A percentile compares a stretch with the other conserved stretches of the same genome.
Conservation (phyloP, 148 eudicot species). For the Rhododendron ferrugineum region DNA sequence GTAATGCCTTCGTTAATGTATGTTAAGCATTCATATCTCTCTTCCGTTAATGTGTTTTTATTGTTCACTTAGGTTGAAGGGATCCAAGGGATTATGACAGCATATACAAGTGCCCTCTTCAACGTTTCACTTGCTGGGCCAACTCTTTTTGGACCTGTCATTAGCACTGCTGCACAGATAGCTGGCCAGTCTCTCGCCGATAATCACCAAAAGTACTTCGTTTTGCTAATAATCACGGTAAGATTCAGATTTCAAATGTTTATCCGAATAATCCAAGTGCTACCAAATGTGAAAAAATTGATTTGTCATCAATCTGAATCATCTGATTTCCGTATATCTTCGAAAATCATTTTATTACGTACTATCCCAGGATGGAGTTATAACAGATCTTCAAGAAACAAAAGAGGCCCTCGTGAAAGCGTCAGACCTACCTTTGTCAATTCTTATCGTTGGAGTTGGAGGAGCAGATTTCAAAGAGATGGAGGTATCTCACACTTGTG, state of each 20-base stretch:
- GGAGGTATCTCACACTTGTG: conserved; percentile 57
- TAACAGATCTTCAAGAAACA: conserved; percentile 98
- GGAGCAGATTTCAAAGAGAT: conserved; percentile 97
- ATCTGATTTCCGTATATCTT: background rate
- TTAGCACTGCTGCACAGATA: conserved; percentile 67
- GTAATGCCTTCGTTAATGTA: background rate
- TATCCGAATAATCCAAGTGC: background rate
- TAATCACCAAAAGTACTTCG: conserved; percentile 64
- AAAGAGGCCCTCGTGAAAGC: conserved; percentile 96
- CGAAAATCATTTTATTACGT: background rate
- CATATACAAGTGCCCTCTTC: conserved; percentile 74
- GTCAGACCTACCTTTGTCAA: conserved; percentile 90
- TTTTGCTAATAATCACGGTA: conserved; percentile 91
- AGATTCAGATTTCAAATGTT: conserved; percentile 9
- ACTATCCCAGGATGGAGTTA: conserved; percentile 81
- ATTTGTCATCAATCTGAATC: background rate
- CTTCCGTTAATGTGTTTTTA: conserved; percentile 4
- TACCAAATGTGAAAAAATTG: background rate
- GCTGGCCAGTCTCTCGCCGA: conserved; percentile 63
- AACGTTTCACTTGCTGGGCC: conserved; percentile 99
- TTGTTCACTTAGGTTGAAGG: conserved; percentile 75
- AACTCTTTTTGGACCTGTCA: conserved; percentile 85
- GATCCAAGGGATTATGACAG: conserved; percentile 84
- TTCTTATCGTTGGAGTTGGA: conserved; percentile 97
- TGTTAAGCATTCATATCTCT: background rate